Percentiles rank a stretch among this genome's conserved stretches.
phyloP scores from a whole-genome alignment of 2,329 filamentous ascomycete species.

The Pseudogymnoascus sp. region DNA sequence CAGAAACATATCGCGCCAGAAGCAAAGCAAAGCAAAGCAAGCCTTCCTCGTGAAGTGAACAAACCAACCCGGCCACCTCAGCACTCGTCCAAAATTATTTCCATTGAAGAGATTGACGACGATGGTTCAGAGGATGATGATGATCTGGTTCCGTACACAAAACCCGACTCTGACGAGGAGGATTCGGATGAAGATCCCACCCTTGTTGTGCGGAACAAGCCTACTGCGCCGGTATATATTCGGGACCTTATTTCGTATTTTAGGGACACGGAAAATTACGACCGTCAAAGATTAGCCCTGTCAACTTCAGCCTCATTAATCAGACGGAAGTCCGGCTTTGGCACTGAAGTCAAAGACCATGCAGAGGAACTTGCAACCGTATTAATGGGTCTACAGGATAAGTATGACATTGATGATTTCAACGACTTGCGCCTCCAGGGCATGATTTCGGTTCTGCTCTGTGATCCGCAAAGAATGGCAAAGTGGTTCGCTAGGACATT shows the following conservation, averaged over 20 bases:
- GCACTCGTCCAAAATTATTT: conserved; percentile 34
- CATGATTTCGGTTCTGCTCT: conserved; percentile 72
- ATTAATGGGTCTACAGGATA: conserved; percentile 74
- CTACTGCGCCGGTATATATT: conserved; percentile 80
- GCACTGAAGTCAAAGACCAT: conserved; percentile 79
- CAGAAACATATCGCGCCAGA: conserved; percentile 17
- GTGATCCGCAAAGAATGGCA: conserved; percentile 67
- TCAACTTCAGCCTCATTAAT: conserved; percentile 71
- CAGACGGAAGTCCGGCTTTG: conserved; percentile 78
- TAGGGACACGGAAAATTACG: conserved; percentile 72
- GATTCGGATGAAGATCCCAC: conserved; percentile 93
- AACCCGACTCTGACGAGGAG: conserved; percentile 78
- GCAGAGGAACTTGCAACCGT: conserved; percentile 69
- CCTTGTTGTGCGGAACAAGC: conserved; percentile 72
- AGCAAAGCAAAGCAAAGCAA: conserved; percentile 12
- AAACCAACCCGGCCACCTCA: conserved; percentile 20
- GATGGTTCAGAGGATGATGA: conserved; percentile 38
- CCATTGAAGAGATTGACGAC: conserved; percentile 56
- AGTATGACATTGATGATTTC: conserved; percentile 73
- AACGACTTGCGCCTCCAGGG: conserved; percentile 65
- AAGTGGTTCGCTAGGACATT: conserved; percentile 78
- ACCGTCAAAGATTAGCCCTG: conserved; percentile 73
- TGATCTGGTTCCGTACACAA: conserved; percentile 64
- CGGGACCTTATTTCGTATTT: conserved; percentile 73
- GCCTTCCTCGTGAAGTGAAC: conserved; percentile 19